These are phyloP conservation scores for Penicillium maclennaniae DNA, from an alignment of 495 filamentous ascomycete species.

Conservation along the genomic window DNA sequence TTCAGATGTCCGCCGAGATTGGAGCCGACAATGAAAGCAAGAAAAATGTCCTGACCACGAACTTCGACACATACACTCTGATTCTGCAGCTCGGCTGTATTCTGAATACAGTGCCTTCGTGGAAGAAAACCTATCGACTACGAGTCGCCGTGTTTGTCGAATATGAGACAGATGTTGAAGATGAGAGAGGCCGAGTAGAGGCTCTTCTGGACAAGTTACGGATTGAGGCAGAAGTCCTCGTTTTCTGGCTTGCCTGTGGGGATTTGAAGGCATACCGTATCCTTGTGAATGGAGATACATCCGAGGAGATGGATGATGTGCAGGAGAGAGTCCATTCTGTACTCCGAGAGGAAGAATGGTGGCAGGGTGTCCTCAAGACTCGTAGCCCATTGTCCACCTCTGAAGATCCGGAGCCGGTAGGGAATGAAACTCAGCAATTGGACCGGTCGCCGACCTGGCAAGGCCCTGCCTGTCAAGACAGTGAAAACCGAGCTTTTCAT, in stretches of 20 bases:
- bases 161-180: slow-evolving; percentile 79
- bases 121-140: slow-evolving; percentile 72
- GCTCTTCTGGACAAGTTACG: slow-evolving; percentile 74
- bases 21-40: slow-evolving; percentile 56
- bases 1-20: slow-evolving; percentile 78
- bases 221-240: slow-evolving; percentile 73
- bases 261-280: slow-evolving; percentile 68
- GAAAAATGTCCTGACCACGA: slow-evolving; percentile 74
- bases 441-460: slow-evolving; percentile 46
- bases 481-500: slow-evolving; percentile 33
- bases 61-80: slow-evolving; percentile 88
- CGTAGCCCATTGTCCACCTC: slow-evolving; percentile 38
- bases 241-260: slow-evolving; percentile 79
- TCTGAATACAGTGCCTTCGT: slow-evolving; percentile 74
- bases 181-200: slow-evolving; percentile 70
- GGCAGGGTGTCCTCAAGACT: slow-evolving; percentile 66
- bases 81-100: slow-evolving; percentile 86
- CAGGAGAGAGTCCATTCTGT: slow-evolving; percentile 52
- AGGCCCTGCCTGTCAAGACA: slow-evolving; percentile 52
- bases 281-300: slow-evolving; percentile 65
- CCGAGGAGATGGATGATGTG: slow-evolving; percentile 39
- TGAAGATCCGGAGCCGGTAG: slow-evolving; percentile 11
- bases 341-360: slow-evolving; percentile 73
- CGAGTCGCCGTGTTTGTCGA: slow-evolving; percentile 85
- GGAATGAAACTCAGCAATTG: slow-evolving; percentile 19